Evolutionary conservation across 257 asterid species (phyloP), one percentile per base, ranked within the genome.

Genomic region (Salvia rosmarinus): DNA sequence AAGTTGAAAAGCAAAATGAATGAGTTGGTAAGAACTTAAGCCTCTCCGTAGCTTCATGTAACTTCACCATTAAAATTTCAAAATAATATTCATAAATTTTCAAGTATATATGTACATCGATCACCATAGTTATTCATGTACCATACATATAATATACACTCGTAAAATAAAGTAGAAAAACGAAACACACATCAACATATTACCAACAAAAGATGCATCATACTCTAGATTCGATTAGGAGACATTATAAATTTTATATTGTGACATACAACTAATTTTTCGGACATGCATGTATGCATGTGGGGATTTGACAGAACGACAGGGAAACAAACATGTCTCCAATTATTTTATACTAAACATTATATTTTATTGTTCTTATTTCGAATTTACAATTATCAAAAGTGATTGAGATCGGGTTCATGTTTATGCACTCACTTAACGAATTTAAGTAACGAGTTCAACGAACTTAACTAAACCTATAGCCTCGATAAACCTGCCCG

Each of bases 241-340:
- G 57, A 73, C 77, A 54, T 32, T 40, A 43, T 34, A 28, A 20
- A 9, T 75, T 44, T 11, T 44, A 25, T 6, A 23, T n/a, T 5
- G 42, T 37, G 9, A 37, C 42, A 58, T 10, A 5, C 8, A 1
- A 11, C 43, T 68, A 16, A 42, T 21, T 17, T 44, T 28, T 2
- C 46, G 69, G 73, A 63, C 75, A 74, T 60, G 44, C 70, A 42
- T 75, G 70, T 49, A 67, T 75, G 71, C 47, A 75, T 67, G 56
- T 59, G 46, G 68, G 68, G 70, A 64, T 63, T 63, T 44, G 64
- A 47, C 46, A 51, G 11, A 63, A 58, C 74, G 75, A 79, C 77
- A 79, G 70, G 75, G 80, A n/a, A n/a, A n/a, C n/a, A 44, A 70
- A 79, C 78, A 79, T 70, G 65, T 65, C 70, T 52, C 35, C 42